phyloP scores from a whole-genome alignment of 805 yeast species.

The Zygoascus tannicola region DNA sequence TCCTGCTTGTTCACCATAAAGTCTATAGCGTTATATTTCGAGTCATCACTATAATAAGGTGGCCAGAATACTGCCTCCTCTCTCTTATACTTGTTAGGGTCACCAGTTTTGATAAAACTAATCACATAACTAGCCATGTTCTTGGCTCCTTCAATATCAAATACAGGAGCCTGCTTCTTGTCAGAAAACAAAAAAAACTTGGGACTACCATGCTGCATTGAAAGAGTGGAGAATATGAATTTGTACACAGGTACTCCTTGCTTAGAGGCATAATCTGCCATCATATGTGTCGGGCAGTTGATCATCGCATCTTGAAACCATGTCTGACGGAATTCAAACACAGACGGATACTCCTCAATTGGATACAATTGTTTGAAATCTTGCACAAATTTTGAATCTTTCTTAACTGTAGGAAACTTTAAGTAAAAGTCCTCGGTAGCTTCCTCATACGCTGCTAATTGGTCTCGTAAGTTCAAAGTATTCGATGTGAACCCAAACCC shows the following conservation, averaged over 20 bases:
- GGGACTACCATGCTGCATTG: conserved; percentile 9
- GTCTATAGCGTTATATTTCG: conserved; percentile 3
- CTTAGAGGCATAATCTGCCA: conserved; percentile 8
- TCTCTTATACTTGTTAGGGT: conserved; percentile 4
- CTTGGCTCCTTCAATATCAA: conserved; percentile 1
- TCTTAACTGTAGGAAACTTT: conserved; percentile 3
- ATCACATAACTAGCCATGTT: conserved; percentile 2
- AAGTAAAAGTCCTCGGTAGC: conserved; percentile 1
- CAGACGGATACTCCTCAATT: conserved; percentile 4
- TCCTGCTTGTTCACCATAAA: background rate
- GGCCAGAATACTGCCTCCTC: conserved; percentile 2
- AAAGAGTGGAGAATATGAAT: conserved; percentile 8
- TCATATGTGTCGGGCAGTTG: conserved; percentile 11
- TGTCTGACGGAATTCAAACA: conserved; percentile 6
- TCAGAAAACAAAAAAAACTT: conserved; percentile 5
- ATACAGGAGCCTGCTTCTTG: conserved; percentile 1
- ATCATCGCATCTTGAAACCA: conserved; percentile 11
- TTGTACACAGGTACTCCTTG: conserved; percentile 9
- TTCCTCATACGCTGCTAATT: conserved; percentile 3
- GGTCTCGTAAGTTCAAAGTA: background rate
- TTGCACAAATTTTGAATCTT: background rate
- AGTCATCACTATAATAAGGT: background rate
- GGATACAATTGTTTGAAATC: conserved; percentile 3
- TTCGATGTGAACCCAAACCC: conserved; percentile 9
- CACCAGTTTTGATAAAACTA: conserved; percentile 5